Evolutionary conservation across 805 yeast genomes (phyloP).

Genomic region (Lipomyces oligophaga): DNA sequence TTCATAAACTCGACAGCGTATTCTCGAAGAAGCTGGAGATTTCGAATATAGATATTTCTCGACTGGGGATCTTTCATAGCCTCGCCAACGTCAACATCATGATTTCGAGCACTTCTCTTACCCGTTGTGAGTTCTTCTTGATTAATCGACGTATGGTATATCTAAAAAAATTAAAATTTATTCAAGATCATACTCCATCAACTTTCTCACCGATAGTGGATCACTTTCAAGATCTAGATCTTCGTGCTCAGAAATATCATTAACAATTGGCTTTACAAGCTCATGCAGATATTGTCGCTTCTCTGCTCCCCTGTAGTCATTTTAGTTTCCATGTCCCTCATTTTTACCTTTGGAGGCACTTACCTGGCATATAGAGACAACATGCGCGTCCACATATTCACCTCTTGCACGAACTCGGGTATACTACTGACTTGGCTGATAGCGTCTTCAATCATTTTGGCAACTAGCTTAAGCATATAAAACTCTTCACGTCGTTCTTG

Average conservation of each 20-base stretch:
- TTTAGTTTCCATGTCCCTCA: background rate
- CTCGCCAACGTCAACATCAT: slow-evolving; percentile 49
- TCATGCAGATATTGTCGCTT: slow-evolving; percentile 37
- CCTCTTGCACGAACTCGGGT: slow-evolving; percentile 31
- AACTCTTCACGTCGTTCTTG: slow-evolving; percentile 64
- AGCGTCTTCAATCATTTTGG: slow-evolving; percentile 36
- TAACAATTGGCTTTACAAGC: slow-evolving; percentile 42
- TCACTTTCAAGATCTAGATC: slow-evolving; percentile 70
- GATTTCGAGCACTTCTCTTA: slow-evolving; percentile 39
- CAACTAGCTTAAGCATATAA: slow-evolving; percentile 57
- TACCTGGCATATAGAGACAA: slow-evolving; percentile 42
- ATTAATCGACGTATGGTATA: slow-evolving; percentile 32
- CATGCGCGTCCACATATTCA: slow-evolving; percentile 45
- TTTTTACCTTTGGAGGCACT: background rate
- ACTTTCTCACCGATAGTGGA: slow-evolving; percentile 47
- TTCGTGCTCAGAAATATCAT: slow-evolving; percentile 37
- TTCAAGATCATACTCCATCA: slow-evolving; percentile 30
- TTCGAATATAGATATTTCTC: slow-evolving; percentile 61
- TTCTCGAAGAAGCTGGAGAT: slow-evolving; percentile 72
- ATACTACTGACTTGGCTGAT: slow-evolving; percentile 20
- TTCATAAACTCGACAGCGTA: slow-evolving; percentile 58
- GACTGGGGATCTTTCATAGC: slow-evolving; percentile 83
- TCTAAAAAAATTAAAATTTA: slow-evolving; percentile 2
- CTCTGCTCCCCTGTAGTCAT: slow-evolving; percentile 24
- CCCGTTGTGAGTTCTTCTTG: slow-evolving; percentile 38